Percentiles rank a stretch among this genome's conserved stretches.
Evolutionary conservation across 148 eudicot species (phyloP).

Genomic region (Amaranthus cruentus): DNA sequence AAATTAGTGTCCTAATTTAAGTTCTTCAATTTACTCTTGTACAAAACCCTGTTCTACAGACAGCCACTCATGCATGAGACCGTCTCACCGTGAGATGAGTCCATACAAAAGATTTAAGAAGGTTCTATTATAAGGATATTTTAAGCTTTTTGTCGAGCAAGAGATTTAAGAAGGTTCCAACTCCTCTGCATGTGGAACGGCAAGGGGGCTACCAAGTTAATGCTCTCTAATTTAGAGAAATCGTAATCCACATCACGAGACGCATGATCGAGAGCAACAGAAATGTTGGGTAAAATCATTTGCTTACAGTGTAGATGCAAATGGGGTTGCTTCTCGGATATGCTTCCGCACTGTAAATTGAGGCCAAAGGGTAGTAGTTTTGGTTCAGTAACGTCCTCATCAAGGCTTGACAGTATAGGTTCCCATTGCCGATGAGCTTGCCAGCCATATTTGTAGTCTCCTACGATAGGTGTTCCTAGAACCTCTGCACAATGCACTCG

Average conservation of each 20-base stretch:
- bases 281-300: slow-evolving; percentile 62
- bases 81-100: no score
- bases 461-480: slow-evolving; percentile 87
- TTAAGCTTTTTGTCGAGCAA: slow-evolving; percentile 22
- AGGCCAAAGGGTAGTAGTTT: slow-evolving; percentile 29
- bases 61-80: no score
- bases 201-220: slow-evolving; percentile 67
- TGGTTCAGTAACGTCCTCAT: slow-evolving; percentile 16
- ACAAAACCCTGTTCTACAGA: no score
- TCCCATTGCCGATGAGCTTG: slow-evolving; percentile 72
- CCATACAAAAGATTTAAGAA: no score
- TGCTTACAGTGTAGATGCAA: slow-evolving; percentile 88
- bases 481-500: slow-evolving; percentile 98
- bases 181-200: slow-evolving; percentile 91
- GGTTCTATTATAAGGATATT: background rate
- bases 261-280: slow-evolving; percentile 40
- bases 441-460: slow-evolving; percentile 97
- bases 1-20: background rate
- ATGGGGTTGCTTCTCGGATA: slow-evolving; percentile 56
- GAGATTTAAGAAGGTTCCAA: slow-evolving; percentile 56
- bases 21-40: no score
- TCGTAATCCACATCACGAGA: slow-evolving; percentile 34
- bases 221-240: slow-evolving; percentile 36
- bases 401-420: slow-evolving; percentile 19
- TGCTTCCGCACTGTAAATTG: slow-evolving; percentile 56